A percentile compares a stretch with the other conserved stretches of the same genome.
Evolutionary conservation across 1,139 yeast species (phyloP).

Genomic region (Suzukiozyma palmioleophila): DNA sequence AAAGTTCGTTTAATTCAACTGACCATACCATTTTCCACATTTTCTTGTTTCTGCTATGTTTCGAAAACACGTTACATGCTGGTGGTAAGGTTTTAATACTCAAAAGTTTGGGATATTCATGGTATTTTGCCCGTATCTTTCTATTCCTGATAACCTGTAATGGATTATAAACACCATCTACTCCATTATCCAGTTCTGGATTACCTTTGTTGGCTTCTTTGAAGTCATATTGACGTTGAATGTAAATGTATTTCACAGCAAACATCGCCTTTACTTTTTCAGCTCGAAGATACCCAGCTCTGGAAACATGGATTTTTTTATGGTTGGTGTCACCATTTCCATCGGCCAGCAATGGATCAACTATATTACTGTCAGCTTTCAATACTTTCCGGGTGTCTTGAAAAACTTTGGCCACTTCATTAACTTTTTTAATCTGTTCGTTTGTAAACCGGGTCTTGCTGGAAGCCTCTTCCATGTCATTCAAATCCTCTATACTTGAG

Average conservation of each 20-base stretch:
- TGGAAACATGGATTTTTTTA: slow-evolving; percentile 16
- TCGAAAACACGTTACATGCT: slow-evolving; percentile 55
- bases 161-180: slow-evolving; percentile 77
- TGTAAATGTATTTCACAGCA: slow-evolving; percentile 46
- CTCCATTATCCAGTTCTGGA: slow-evolving; percentile 32
- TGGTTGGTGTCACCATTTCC: slow-evolving; percentile 5
- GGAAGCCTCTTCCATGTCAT: not conserved
- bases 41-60: slow-evolving; percentile 19
- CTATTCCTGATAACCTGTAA: slow-evolving; percentile 75
- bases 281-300: slow-evolving; percentile 46
- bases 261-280: slow-evolving; percentile 50
- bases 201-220: slow-evolving; percentile 11
- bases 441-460: slow-evolving; percentile 5
- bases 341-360: slow-evolving; percentile 19
- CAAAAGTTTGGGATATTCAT: slow-evolving; percentile 34
- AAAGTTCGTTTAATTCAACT: slow-evolving; percentile 57
- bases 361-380: slow-evolving; percentile 39
- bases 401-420: slow-evolving; percentile 39
- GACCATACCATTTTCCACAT: slow-evolving; percentile 56
- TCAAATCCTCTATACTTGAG: not conserved
- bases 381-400: slow-evolving; percentile 41
- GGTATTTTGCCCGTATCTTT: slow-evolving; percentile 43
- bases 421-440: slow-evolving; percentile 30
- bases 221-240: slow-evolving; percentile 35
- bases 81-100: slow-evolving; percentile 37